Base-by-base conservation (phyloP, 768 basidiomycete species). In the Boletus bicolor region DNA sequence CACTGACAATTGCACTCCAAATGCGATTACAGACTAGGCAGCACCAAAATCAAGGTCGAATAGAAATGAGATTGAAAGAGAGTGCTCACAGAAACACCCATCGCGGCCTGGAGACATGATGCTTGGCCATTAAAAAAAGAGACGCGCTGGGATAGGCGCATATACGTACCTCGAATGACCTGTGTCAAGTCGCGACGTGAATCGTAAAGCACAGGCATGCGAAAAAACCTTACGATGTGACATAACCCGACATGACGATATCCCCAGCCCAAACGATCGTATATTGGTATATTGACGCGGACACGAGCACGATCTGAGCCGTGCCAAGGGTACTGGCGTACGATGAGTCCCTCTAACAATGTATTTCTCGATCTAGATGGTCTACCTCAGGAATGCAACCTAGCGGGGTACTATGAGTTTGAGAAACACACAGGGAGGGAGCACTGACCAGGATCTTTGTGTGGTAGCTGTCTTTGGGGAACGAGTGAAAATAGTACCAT, bases 1-100 rank as follows among this genome's bases (percentile, higher is more conserved):
- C 10, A 54, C 72, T 36, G 39, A 73, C 72, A 75, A 51, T 63
- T 73, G 72, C 41, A 73, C 72, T 19, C 66, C 64, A 53, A 73
- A 73, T 10, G 72, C 72, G 44, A 75, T 67, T 10, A 65, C 60
- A 10, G 70, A 72, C 72, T 73, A 42, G 17, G 5, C n/a, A 32
- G 26, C 7, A 26, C 19, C 14, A 10, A 36, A 41, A 34, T 30
- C 4, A 37, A 30, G 7, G 42, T 55, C 32, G 30, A 50, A 9
- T 26, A 36, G 0, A 19, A n/a, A 28, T 11, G 17, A 30, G 11
- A 9, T 4, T 24, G 17, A 51, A 32, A 15, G 4, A 11, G 21
- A 28, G 11, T 7, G 45, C 66, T 24, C 44, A 71, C 72, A 34
- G 72, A 73, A 38, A 75, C 50, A 9, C 54, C 73, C 72, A 73